Conservation (phyloP, 2,329 filamentous ascomycete species). For the Clonostachys rhizophaga region DNA sequence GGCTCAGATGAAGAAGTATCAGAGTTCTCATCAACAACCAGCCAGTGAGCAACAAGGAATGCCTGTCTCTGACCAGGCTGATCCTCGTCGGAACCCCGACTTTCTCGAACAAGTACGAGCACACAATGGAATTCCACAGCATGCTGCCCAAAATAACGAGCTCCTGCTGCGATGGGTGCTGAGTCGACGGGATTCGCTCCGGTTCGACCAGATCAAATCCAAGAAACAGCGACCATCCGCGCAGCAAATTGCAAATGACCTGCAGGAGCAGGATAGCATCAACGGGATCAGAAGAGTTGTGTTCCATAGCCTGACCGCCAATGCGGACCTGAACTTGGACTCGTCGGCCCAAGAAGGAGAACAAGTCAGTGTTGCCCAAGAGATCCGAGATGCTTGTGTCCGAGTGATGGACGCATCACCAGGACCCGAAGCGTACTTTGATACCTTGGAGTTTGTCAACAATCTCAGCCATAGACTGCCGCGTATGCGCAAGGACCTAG, state of each 20-base stretch:
- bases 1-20: background rate
- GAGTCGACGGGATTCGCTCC: conserved; percentile 12
- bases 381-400: background rate
- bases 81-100: background rate
- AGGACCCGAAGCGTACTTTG: background rate
- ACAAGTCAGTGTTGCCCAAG: background rate
- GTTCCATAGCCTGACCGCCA: conserved; percentile 15
- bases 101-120: conserved; percentile 11
- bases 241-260: background rate
- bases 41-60: too few species aligned
- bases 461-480: background rate
- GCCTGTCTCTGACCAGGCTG: background rate
- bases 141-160: conserved; percentile 17
- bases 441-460: conserved; percentile 2
- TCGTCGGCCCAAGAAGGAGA: background rate
- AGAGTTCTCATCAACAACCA: too few species aligned
- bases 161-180: conserved; percentile 28
- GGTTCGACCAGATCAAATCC: background rate
- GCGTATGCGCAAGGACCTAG: background rate
- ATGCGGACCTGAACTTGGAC: conserved; percentile 4
- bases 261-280: background rate
- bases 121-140: conserved; percentile 21
- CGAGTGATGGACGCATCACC: background rate
- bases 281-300: conserved; percentile 19
- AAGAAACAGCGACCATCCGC: background rate